Conservation (phyloP, 495 filamentous ascomycete genomes). For the Hypomontagnella submonticulosa region DNA sequence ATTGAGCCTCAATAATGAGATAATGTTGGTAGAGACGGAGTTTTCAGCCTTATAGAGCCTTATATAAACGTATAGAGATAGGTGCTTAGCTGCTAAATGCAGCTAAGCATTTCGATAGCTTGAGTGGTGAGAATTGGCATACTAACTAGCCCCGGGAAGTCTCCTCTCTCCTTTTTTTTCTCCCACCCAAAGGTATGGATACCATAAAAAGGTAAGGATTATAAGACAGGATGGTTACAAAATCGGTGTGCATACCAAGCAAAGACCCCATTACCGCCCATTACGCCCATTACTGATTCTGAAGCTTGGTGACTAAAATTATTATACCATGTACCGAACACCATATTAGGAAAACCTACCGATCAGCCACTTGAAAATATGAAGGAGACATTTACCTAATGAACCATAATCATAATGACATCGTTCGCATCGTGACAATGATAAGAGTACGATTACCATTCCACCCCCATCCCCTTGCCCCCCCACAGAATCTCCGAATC, state of each 20-base stretch:
- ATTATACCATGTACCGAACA: conserved; percentile 2
- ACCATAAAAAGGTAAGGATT: conserved; percentile 6
- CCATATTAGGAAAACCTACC: conserved; percentile 11
- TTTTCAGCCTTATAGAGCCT: conserved; percentile 42
- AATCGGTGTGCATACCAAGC: conserved; percentile 12
- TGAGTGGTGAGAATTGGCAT: conserved; percentile 2
- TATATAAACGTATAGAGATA: conserved; percentile 32
- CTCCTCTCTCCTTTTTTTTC: background rate
- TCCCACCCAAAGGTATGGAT: conserved; percentile 2
- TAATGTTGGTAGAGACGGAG: conserved; percentile 28
- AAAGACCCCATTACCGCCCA: conserved; percentile 5
- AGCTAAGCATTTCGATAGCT: conserved; percentile 18
- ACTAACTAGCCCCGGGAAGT: conserved; percentile 18
- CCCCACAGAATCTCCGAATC: no score
- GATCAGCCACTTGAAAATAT: background rate
- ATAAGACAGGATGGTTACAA: conserved; percentile 24
- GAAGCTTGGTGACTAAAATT: conserved; percentile 7
- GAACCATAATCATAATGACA: background rate
- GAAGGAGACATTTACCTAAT: background rate
- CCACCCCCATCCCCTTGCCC: background rate
- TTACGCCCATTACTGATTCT: no score
- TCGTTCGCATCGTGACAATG: conserved; percentile 2
- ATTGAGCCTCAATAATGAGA: conserved; percentile 41
- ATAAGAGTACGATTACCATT: background rate
- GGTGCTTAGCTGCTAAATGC: conserved; percentile 15